Base-by-base conservation (phyloP, 305 asterid genomes). In the Vinca major region DNA sequence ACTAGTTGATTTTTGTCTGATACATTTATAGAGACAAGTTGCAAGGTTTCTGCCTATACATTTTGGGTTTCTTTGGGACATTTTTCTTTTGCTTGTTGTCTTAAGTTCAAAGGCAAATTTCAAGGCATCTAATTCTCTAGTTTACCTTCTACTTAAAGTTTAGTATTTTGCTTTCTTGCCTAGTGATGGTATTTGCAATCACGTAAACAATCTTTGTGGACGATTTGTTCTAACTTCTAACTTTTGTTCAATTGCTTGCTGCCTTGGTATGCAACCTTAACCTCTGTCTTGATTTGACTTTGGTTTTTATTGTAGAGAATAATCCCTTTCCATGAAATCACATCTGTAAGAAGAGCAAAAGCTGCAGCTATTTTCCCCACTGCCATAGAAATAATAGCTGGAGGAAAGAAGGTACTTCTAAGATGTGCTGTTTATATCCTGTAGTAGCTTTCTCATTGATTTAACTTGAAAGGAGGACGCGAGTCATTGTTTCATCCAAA, bases 331-430 rank as follows among this genome's bases (percentile, higher is more conserved):
- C 80, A 67, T 69, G 97, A 89, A 83, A 73, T 94, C 80, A 87
- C 97, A 70, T 75, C 87, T 36, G 86, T 94, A 65, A 82, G 85
- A 78, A 86, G 96, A 80, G 98, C 97, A 48, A 94, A 86, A 76
- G 86, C 91, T 70, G 98, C 90, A 21, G 98, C 90, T 63, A 88
- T 94, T 71, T 91, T 94, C 78, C 98, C 98, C 9, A 91, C 97
- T 41, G 96, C 99, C 56, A 94, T 94, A 76, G 98, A 94, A 88
- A 79, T 94, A 73, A 77, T 80, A 67, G 91, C 96, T 36, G 93
- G 85, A 57, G 99, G 75, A 68, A 89, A 88, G 88, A 94, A 89
- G 99, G 99, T 91, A 80, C 10, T 16, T 17, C 57, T 41, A 26
- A 39, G 37, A 20, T 6, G 26, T 4, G 37, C 19, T 72, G 36